These are phyloP conservation scores for Daldinia bambusicola DNA, from an alignment of 495 filamentous ascomycete genomes.

Conservation along the genomic window DNA sequence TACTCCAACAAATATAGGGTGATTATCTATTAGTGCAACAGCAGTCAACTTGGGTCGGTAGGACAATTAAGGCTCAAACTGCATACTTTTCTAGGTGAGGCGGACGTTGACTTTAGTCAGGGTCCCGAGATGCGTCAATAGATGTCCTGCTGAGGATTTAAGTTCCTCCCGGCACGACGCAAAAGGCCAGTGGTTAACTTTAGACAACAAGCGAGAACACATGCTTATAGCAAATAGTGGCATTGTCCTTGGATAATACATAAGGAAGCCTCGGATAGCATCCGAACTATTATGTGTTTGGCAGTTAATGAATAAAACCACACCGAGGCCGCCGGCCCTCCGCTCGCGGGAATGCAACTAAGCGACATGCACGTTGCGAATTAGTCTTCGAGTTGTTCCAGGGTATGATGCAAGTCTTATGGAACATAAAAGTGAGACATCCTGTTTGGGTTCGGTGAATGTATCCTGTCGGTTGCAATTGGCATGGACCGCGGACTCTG, in stretches of 20 bases:
- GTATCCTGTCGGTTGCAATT: slow-evolving; percentile 25
- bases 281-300: slow-evolving; percentile 20
- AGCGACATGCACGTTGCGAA: slow-evolving; percentile 7
- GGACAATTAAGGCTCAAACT: slow-evolving; percentile 43
- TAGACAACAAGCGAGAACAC: slow-evolving; percentile 25
- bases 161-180: slow-evolving; percentile 21
- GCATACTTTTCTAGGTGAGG: slow-evolving; percentile 37
- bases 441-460: slow-evolving; percentile 39
- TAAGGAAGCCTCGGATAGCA: slow-evolving; percentile 24
- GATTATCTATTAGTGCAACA: slow-evolving; percentile 29
- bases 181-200: slow-evolving; percentile 23
- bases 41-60: slow-evolving; percentile 22
- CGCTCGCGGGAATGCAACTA: slow-evolving; percentile 22
- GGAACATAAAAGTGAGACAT: slow-evolving; percentile 30
- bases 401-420: slow-evolving; percentile 18
- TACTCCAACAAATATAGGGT: slow-evolving; percentile 22
- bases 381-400: slow-evolving; percentile 20
- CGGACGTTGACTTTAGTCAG: slow-evolving; percentile 24
- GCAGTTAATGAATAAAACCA: slow-evolving; percentile 28
- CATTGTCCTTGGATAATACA: slow-evolving; percentile 25
- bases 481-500: slow-evolving; percentile 26
- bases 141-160: slow-evolving; percentile 23
- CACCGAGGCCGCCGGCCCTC: slow-evolving; percentile 33
- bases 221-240: slow-evolving; percentile 20
- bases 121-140: slow-evolving; percentile 32